These are phyloP conservation scores for Eucalyptus urophylla DNA, from an alignment of 345 rosid genomes.

Conservation along the genomic window DNA sequence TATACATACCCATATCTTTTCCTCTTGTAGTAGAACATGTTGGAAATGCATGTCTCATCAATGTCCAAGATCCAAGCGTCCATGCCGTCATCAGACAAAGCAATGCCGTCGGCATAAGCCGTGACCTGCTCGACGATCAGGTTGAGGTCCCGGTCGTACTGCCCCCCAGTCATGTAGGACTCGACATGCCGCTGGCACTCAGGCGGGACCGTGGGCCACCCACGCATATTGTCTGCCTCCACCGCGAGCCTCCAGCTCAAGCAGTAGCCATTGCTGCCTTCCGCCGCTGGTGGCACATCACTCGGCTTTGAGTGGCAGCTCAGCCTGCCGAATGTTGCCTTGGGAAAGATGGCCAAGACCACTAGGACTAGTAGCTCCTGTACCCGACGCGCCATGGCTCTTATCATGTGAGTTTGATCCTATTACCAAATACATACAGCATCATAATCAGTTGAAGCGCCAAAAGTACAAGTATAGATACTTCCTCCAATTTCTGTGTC, in stretches of 20 bases:
- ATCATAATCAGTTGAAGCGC: neutral
- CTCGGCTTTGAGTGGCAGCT: neutral
- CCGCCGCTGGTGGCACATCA: neutral
- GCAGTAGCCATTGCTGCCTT: constrained; percentile 9
- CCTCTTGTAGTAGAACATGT: constrained; percentile 49
- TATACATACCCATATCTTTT: constrained; percentile 64
- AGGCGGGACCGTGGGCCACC: constrained; percentile 65
- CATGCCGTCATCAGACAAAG: constrained; percentile 31
- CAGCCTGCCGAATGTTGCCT: neutral
- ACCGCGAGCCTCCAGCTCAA: constrained; percentile 80
- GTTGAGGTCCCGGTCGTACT: constrained; percentile 50
- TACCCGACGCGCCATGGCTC: neutral
- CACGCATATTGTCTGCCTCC: constrained; percentile 73
- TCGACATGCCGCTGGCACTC: constrained; percentile 49
- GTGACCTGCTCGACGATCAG: constrained; percentile 38
- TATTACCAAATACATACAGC: neutral
- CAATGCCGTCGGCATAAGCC: constrained; percentile 22
- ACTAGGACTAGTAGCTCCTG: neutral
- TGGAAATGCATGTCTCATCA: constrained; percentile 92
- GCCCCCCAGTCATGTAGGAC: constrained; percentile 66
- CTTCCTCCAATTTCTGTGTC: neutral
- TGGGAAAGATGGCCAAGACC: neutral
- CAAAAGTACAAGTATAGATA: neutral
- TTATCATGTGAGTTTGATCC: neutral
- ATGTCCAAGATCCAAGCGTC: constrained; percentile 92